Base-by-base conservation (phyloP, 2,329 filamentous ascomycete species). In the Aspergillus sp. region DNA sequence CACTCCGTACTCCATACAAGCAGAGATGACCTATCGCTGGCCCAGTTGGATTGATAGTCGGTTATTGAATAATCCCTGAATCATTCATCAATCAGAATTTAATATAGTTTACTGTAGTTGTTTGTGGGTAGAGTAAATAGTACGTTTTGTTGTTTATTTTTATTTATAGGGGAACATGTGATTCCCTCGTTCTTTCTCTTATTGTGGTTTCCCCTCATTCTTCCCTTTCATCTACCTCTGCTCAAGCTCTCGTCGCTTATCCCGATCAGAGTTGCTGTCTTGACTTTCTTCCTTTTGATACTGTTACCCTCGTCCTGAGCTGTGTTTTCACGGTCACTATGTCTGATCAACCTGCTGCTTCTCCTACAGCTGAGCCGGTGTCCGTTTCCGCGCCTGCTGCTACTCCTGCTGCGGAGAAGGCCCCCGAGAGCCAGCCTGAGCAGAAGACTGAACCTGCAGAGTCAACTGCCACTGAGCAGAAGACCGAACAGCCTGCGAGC, bases 391-490 rank as follows among this genome's bases (percentile, higher is more conserved):
- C 51, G 33, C 50, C 52, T 46, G 17, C 44, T 23, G 30, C 33
- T 17, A 45, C 45, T 19, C 30, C 51, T 46, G 39, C 45, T 25
- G 27, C 45, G 25, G 44, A 51, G 41, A 20, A 23, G 10, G 35
- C 22, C 13, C 20, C 41, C n/a, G 41, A 43, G 20, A 41, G 33
- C 33, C 33, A 45, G 13, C 10, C 44, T 10, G 44, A 50, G 19
- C 49, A 52, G 38, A 53, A 58, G 44, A 43, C 30, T n/a, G 51
- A 56, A 30, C 44, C 30, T n/a, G 51, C 54, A 30, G 51, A 55
- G 22, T 38, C 49, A 19, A 43, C 45, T 32, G 49, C 49, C 19
- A 27, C n/a, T 37, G 33, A 19, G n/a, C n/a, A 37, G 3, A 19
- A n/a, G 6, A 13, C 45, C 30, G 47, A 43, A 15, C 30, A 48